Evolutionary conservation across 2,329 filamentous ascomycete genomes (phyloP).

Genomic region (Aspergillus novofumigatus): DNA sequence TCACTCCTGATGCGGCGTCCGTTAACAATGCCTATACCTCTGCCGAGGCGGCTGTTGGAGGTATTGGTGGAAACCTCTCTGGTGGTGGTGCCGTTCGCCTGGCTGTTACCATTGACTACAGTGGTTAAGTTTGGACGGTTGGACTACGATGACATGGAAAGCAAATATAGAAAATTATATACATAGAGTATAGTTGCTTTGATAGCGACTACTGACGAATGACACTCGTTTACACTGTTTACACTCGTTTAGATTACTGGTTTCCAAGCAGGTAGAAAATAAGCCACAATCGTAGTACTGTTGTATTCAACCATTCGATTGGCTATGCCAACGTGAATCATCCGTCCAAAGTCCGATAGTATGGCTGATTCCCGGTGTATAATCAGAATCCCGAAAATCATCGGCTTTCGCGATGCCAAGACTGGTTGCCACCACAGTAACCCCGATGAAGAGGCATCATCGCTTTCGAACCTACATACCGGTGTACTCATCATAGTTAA

Average conservation of each 20-base stretch:
- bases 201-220: neutral
- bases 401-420: neutral
- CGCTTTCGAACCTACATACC: neutral
- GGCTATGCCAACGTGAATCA: neutral
- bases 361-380: neutral
- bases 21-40: constrained; percentile 33
- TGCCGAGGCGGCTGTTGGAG: constrained; percentile 23
- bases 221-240: neutral
- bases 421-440: neutral
- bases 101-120: constrained; percentile 26
- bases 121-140: constrained; percentile 13
- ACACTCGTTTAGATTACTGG: neutral
- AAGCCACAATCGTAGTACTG: too few species aligned
- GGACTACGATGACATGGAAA: neutral
- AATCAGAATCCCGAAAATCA: neutral
- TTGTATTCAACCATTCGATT: neutral
- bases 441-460: neutral
- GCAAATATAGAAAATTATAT: neutral
- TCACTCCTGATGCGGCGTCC: constrained; percentile 18
- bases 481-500: neutral
- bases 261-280: neutral
- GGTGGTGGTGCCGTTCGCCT: constrained; percentile 22
- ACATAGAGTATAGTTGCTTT: neutral
- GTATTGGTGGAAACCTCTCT: constrained; percentile 30
- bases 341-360: neutral